Conservation (phyloP, 495 filamentous ascomycete species). For the Tirmania nivea region DNA sequence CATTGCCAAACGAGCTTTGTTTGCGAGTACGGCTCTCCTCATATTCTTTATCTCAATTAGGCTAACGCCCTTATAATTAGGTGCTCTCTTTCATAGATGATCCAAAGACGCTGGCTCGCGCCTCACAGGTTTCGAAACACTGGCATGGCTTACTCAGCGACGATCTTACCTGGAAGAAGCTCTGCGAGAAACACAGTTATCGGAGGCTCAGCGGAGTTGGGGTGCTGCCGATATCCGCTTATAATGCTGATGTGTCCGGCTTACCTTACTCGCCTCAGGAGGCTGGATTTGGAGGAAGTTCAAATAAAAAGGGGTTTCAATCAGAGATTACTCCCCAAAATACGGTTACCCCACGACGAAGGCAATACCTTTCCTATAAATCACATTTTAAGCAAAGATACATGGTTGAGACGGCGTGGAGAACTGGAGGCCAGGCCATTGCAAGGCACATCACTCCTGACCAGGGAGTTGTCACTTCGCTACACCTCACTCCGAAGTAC, state of each 20-base stretch:
- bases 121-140: constrained; percentile 75
- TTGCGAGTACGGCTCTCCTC: constrained; percentile 39
- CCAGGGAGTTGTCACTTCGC: constrained; percentile 84
- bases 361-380: constrained; percentile 42
- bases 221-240: constrained; percentile 4
- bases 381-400: constrained; percentile 96
- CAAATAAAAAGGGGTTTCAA: constrained; percentile 14
- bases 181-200: constrained; percentile 85
- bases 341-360: constrained; percentile 11
- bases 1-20: constrained; percentile 77
- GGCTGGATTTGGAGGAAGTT: constrained; percentile 7
- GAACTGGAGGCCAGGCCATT: constrained; percentile 59
- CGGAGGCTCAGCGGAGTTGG: constrained; percentile 27
- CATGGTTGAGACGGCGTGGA: constrained; percentile 92
- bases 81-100: constrained; percentile 78
- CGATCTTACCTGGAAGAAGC: constrained; percentile 92
- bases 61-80: not conserved
- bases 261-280: constrained; percentile 17
- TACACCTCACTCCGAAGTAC: constrained; percentile 86
- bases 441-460: constrained; percentile 77
- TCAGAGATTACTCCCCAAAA: constrained; percentile 18
- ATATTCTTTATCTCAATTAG: not conserved
- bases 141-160: constrained; percentile 89
- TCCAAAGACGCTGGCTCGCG: constrained; percentile 69
- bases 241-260: constrained; percentile 10